Base-by-base conservation (phyloP, 371 early-diverging fungal species). In the Mortierella sp. region DNA sequence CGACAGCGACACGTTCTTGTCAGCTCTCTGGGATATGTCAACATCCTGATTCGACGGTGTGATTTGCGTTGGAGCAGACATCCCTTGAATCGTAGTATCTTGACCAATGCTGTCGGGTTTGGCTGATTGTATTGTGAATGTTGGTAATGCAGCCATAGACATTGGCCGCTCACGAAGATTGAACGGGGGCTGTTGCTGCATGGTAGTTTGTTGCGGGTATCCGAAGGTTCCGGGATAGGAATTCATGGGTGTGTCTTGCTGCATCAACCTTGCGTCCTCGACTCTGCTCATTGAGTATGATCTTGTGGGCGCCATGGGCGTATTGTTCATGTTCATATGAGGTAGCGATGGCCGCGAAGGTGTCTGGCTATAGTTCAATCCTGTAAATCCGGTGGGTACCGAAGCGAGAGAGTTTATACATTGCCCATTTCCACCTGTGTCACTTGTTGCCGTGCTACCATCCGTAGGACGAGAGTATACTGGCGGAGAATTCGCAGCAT, bases 371-470 rank as follows among this genome's bases (percentile, higher is more conserved):
- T 51, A 51, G 43, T 34, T 37, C 57, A 51, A 43, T 1, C n/a
- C 44, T 0, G 56, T 34, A 51, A 43, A 56, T 10, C 46, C 54
- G 39, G n/a, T 53, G 13, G 58, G n/a, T 5, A 44, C 37, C 6
- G 43, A 34, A 3, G 57, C 24, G 7, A 57, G 41, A 1, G 65
- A 39, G 22, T 57, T 43, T 12, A 51, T 43, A 10, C 34, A 34
- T 34, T 4, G 4, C 10, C 9, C 47, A 57, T 1, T 10, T 34
- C 34, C 17, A 8, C 45, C 45, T 19, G 19, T 56, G 2, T 17
- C 19, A 0, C 27, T 10, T 13, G 8, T 17, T 17, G 22, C 17
- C 19, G 27, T 34, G 21, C 43, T 13, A 21, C 46, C 28, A 19
- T 5, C 21, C 31, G 45, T 8, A 14, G 24, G 16, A 19, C 45